A percentile compares a stretch with the other conserved stretches of the same genome.
Evolutionary conservation across 345 rosid species (phyloP).

Genomic region (Lenwebbia sp.): DNA sequence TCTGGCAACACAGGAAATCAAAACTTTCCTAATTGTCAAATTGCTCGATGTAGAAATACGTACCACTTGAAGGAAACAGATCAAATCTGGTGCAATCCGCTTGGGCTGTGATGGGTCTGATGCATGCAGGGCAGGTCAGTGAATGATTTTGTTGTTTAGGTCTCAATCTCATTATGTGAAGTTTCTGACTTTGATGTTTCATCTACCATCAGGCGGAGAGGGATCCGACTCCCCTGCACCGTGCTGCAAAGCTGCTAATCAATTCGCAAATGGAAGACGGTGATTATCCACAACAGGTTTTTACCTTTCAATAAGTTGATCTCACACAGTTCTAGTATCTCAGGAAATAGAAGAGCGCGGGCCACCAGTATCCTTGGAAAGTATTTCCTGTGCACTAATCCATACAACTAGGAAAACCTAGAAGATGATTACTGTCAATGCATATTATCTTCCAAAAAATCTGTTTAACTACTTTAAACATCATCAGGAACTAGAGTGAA

Average conservation of each 20-base stretch:
- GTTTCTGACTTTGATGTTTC: neutral
- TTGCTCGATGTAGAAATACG: conserved; percentile 11
- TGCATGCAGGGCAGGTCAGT: conserved; percentile 43
- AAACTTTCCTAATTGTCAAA: neutral
- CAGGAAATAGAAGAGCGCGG: neutral
- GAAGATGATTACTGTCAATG: too few species aligned
- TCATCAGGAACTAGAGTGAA: too few species aligned
- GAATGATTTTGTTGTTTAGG: too few species aligned
- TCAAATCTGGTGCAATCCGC: conserved; percentile 49
- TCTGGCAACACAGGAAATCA: neutral
- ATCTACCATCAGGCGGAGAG: conserved; percentile 26
- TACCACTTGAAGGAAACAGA: conserved; percentile 26
- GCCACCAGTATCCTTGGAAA: neutral
- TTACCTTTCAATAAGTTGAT: neutral
- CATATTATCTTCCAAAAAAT: too few species aligned
- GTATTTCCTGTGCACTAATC: neutral
- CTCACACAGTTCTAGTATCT: neutral
- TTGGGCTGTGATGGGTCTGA: conserved; percentile 37
- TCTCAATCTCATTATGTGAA: neutral
- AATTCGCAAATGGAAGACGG: conserved; percentile 55
- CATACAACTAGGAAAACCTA: neutral
- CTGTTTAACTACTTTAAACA: too few species aligned
- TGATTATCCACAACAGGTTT: conserved; percentile 56
- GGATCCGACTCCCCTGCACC: conserved; percentile 55
- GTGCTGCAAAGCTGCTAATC: conserved; percentile 58